Conservation (phyloP, 331 rosid genomes). For the Prunus yedoensis region DNA sequence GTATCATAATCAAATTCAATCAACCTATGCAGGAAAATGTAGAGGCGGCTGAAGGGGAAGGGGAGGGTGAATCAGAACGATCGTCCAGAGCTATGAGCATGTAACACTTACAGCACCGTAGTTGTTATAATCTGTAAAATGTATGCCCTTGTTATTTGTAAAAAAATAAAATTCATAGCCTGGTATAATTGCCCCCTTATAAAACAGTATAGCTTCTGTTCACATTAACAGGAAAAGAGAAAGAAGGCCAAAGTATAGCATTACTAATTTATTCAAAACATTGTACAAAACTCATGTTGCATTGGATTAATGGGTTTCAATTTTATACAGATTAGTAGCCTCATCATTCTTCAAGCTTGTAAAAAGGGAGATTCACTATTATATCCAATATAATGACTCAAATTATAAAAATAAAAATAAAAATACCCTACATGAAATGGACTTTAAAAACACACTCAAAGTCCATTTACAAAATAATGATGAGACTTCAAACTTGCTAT, state of each 20-base stretch:
- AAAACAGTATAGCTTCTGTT: constrained; percentile 45
- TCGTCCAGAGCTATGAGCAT: constrained; percentile 91
- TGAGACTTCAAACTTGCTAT: too few relatives aligned
- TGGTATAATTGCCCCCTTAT: constrained; percentile 45
- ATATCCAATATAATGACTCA: too few relatives aligned
- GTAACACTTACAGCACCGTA: constrained; percentile 37
- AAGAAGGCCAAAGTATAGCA: constrained; percentile 28
- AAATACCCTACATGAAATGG: too few relatives aligned
- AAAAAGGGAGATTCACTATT: too few relatives aligned
- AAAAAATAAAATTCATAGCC: constrained; percentile 41
- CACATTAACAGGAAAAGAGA: constrained; percentile 31
- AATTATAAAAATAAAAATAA: too few relatives aligned
- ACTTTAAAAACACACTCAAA: too few relatives aligned
- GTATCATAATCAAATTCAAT: not conserved
- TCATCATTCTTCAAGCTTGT: not conserved
- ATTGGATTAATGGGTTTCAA: not conserved
- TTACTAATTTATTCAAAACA: constrained; percentile 14
- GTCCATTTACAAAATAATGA: too few relatives aligned
- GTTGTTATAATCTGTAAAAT: constrained; percentile 30
- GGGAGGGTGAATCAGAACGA: constrained; percentile 70
- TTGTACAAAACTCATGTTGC: not conserved
- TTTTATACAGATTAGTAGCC: not conserved
- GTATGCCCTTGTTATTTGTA: constrained; percentile 41
- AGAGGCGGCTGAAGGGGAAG: constrained; percentile 50
- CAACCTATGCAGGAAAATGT: constrained; percentile 44